Base-by-base conservation (phyloP, 768 basidiomycete species). In the Pleurotus giganteus region DNA sequence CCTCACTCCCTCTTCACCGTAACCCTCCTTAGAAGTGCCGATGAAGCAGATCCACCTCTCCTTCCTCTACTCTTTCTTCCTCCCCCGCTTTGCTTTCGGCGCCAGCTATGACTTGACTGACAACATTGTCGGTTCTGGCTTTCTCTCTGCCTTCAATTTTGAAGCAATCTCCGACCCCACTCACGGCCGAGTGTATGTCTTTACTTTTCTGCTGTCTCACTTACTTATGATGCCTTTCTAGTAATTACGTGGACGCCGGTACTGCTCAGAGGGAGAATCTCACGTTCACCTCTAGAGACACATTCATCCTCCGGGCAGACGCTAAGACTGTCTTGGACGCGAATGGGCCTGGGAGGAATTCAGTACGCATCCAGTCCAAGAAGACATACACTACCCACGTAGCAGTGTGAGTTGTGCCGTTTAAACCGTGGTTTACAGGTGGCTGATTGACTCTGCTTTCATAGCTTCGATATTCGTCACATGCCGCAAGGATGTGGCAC, bases 401-500 rank as follows among this genome's bases (percentile, higher is more conserved):
- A 49, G 63, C 68, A 1, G 65, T 74, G 70, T 72, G 46, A 26
- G 70, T 68, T 21, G 23, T 47, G 19, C 4, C 31, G 7, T 24
- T 19, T 43, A 5, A 23, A 13, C 12, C 2, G 27, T 36, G 6
- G 7, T 11, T 4, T 28, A 39, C 27, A 39, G 11, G 45, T 54
- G 29, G 12, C 42, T 53, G 21, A 44, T 9, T 28, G 29, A 11
- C 34, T 44, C 28, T 28, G 17, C 4, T 31, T 36, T 4, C 11
- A 23, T 54, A 63, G 58, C 29, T 56, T 71, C 45, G 66, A 76
- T 52, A 56, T 74, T 27, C 50, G 72, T 12, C 82, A 83, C 61
- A 83, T 84, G 80, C 82, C 83, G 9, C 69, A 79, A 60, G 81
- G 82, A 13, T 81, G 80, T 60, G 75, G 71, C 4, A 71, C 71